Conservation (phyloP, 2,329 filamentous ascomycete genomes). For the Cyphellophora attinorum region DNA sequence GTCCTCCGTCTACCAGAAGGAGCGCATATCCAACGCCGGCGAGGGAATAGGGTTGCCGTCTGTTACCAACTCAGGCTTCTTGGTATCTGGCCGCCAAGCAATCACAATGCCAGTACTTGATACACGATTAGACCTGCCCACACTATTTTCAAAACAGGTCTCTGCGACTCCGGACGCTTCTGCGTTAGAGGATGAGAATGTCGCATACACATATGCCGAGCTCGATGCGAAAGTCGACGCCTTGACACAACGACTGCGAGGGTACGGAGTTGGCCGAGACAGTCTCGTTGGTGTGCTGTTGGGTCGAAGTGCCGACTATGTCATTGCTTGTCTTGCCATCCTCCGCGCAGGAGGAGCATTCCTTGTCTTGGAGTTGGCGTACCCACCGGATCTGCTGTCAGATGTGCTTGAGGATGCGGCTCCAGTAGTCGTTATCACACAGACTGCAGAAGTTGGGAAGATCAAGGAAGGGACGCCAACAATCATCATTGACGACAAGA, state of each 20-base stretch:
- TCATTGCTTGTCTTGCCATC: slow-evolving; percentile 69
- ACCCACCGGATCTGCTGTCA: slow-evolving; percentile 61
- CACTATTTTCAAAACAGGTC: slow-evolving; percentile 62
- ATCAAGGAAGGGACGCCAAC: slow-evolving; percentile 55
- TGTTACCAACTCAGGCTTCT: too few species aligned
- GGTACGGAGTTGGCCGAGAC: slow-evolving; percentile 62
- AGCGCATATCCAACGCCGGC: too few species aligned
- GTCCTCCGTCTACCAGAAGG: too few species aligned
- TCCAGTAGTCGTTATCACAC: slow-evolving; percentile 62
- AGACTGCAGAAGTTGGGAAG: slow-evolving; percentile 53
- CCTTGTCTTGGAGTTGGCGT: slow-evolving; percentile 69
- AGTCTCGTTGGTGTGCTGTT: slow-evolving; percentile 66
- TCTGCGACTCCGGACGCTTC: slow-evolving; percentile 57
- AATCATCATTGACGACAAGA: slow-evolving; percentile 51
- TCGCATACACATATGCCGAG: slow-evolving; percentile 61
- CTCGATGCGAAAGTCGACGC: slow-evolving; percentile 57
- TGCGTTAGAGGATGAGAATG: slow-evolving; percentile 62
- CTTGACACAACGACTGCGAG: slow-evolving; percentile 56
- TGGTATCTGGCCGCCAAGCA: too few species aligned
- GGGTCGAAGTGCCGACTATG: slow-evolving; percentile 66
- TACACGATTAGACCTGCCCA: slow-evolving; percentile 60
- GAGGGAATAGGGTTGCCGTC: too few species aligned
- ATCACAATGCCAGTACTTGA: slow-evolving; percentile 62
- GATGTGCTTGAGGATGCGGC: slow-evolving; percentile 69
- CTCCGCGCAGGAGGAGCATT: slow-evolving; percentile 71